Evolutionary conservation across 495 filamentous ascomycete species (phyloP).

Genomic region (Neurospora intermedia): DNA sequence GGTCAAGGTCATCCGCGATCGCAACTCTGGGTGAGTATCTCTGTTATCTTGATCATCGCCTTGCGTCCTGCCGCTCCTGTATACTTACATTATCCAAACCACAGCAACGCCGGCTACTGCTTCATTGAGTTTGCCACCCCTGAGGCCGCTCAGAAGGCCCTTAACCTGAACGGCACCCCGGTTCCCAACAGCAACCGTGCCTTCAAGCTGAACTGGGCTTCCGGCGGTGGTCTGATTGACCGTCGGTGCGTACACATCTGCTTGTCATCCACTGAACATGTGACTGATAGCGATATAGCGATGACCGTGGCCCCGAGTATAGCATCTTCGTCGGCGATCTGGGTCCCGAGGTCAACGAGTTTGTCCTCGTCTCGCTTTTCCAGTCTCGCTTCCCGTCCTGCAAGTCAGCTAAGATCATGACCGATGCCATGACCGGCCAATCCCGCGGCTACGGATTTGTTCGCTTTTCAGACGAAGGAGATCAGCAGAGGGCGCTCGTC

Average conservation of each 20-base stretch:
- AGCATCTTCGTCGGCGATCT: constrained; percentile 98
- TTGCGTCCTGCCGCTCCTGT: not conserved
- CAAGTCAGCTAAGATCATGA: constrained; percentile 99
- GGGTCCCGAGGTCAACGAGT: constrained; percentile 97
- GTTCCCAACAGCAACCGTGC: constrained; percentile 91
- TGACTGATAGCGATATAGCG: constrained; percentile 41
- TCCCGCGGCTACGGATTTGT: constrained; percentile 98
- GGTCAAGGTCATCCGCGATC: constrained; percentile 99
- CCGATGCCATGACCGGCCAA: constrained; percentile 94
- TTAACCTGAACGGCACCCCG: constrained; percentile 75
- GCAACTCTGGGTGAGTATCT: constrained; percentile 88
- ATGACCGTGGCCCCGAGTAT: constrained; percentile 92
- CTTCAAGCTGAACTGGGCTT: constrained; percentile 99
- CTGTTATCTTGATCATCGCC: not conserved
- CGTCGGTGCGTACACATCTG: constrained; percentile 53
- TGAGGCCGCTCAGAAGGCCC: constrained; percentile 80
- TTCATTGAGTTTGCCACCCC: constrained; percentile 88
- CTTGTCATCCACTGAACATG: not conserved
- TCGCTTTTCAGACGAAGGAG: constrained; percentile 84
- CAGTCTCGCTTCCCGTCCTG: constrained; percentile 91
- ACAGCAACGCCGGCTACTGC: constrained; percentile 95
- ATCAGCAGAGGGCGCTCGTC: constrained; percentile 87
- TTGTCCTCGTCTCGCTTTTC: constrained; percentile 92
- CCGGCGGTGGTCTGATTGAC: constrained; percentile 89
- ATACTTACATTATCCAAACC: not conserved